Conservation (phyloP, 1,284 basidiomycete species). For the Stereum hirsutum region DNA sequence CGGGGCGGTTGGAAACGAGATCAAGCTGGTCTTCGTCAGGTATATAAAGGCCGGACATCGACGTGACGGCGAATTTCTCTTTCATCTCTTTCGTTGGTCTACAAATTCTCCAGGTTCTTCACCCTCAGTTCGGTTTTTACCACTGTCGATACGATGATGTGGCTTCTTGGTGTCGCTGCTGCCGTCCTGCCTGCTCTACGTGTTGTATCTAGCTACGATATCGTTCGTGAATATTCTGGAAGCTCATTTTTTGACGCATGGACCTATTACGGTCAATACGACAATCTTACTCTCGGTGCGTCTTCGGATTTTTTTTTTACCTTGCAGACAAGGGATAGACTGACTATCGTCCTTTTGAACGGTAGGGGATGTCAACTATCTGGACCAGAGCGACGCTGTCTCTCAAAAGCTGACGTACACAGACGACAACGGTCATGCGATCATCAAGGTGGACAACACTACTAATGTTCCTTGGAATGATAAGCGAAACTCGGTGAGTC, state of each 20-base stretch:
- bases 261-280: conserved; percentile 48
- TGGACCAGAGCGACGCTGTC: conserved; percentile 32
- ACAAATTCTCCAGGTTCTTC: too few species aligned
- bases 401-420: conserved; percentile 37
- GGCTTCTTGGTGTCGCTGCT: too few species aligned
- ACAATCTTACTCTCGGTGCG: conserved; percentile 56
- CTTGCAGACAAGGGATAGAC: too few species aligned
- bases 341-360: too few species aligned
- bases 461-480: conserved; percentile 34
- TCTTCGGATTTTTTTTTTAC: conserved; percentile 7
- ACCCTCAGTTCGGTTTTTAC: too few species aligned
- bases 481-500: conserved; percentile 47
- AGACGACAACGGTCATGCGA: conserved; percentile 42
- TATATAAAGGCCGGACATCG: too few species aligned
- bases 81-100: too few species aligned
- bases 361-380: conserved; percentile 43
- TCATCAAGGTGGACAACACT: conserved; percentile 52
- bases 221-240: conserved; percentile 42
- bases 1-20: too few species aligned
- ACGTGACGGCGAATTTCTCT: too few species aligned
- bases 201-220: conserved; percentile 21
- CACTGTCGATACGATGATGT: too few species aligned
- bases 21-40: too few species aligned
- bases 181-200: conserved; percentile 5
- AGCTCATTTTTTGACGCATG: conserved; percentile 48